Evolutionary conservation across 2,329 filamentous ascomycete genomes (phyloP).

Genomic region (Macroventuria anomochaeta): DNA sequence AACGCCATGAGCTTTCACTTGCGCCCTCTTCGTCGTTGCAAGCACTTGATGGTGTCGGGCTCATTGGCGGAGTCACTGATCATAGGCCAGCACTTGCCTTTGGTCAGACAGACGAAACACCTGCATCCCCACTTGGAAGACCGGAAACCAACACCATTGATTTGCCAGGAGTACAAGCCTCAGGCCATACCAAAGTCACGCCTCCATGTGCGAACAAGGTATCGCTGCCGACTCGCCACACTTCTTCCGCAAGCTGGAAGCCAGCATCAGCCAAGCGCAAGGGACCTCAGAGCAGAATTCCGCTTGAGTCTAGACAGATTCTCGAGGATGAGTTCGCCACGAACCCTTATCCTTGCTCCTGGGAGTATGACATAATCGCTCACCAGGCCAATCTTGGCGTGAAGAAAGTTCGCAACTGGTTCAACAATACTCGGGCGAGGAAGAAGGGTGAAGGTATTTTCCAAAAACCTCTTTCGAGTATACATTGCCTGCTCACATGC

Average conservation of each 20-base stretch:
- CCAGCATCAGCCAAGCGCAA: slow-evolving; percentile 45
- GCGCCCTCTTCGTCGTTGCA: slow-evolving; percentile 7
- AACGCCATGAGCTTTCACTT: background rate
- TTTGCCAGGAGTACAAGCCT: background rate
- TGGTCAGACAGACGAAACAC: background rate
- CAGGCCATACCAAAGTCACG: background rate
- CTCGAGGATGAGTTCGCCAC: slow-evolving; percentile 45
- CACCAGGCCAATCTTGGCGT: slow-evolving; percentile 46
- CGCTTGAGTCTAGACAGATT: slow-evolving; percentile 41
- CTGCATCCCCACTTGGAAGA: background rate
- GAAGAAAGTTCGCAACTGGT: slow-evolving; percentile 47
- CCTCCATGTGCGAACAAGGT: background rate
- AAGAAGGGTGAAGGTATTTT: slow-evolving; percentile 39
- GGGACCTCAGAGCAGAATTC: slow-evolving; percentile 40
- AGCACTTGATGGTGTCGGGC: background rate
- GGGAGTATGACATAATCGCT: slow-evolving; percentile 47
- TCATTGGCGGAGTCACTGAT: background rate
- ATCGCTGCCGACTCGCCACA: slow-evolving; percentile 18
- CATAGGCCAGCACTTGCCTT: background rate
- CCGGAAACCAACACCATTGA: background rate
- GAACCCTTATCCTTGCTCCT: slow-evolving; percentile 45
- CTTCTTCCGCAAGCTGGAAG: slow-evolving; percentile 29
- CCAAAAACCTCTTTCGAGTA: no score
- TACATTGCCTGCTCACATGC: slow-evolving; percentile 8
- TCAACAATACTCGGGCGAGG: slow-evolving; percentile 45